phyloP scores from a whole-genome alignment of 495 filamentous ascomycete species.

The Niebla homalea region DNA sequence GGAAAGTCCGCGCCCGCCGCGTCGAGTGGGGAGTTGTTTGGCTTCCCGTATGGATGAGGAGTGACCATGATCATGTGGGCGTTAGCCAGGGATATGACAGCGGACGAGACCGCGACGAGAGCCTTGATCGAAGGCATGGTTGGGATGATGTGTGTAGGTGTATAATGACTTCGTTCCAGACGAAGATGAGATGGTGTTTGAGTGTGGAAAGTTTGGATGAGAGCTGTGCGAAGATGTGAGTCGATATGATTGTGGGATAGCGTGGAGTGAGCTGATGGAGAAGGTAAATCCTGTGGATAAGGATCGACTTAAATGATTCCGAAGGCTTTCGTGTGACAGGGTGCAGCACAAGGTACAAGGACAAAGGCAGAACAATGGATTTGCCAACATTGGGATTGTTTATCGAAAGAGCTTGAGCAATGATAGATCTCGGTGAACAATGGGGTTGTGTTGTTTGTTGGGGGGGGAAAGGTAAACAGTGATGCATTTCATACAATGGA shows the following conservation, averaged over 20 bases:
- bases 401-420: no score
- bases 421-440: no score
- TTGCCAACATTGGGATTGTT: no score
- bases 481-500: background rate
- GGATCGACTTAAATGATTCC: background rate
- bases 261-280: background rate
- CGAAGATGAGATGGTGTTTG: background rate
- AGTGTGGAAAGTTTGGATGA: background rate
- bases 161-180: slow-evolving; percentile 7
- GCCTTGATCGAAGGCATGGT: slow-evolving; percentile 11
- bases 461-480: background rate
- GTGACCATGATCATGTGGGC: slow-evolving; percentile 61
- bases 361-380: slow-evolving; percentile 1
- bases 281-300: background rate
- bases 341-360: background rate
- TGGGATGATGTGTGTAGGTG: background rate
- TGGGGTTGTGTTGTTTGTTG: background rate
- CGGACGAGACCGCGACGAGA: slow-evolving; percentile 26
- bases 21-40: slow-evolving; percentile 49
- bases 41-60: slow-evolving; percentile 51
- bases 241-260: background rate
- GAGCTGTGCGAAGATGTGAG: background rate
- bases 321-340: background rate
- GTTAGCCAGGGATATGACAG: slow-evolving; percentile 36
- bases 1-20: slow-evolving; percentile 57